These are phyloP conservation scores for Diaporthe caulivora DNA, from an alignment of 2,329 filamentous ascomycete species.

Conservation along the genomic window DNA sequence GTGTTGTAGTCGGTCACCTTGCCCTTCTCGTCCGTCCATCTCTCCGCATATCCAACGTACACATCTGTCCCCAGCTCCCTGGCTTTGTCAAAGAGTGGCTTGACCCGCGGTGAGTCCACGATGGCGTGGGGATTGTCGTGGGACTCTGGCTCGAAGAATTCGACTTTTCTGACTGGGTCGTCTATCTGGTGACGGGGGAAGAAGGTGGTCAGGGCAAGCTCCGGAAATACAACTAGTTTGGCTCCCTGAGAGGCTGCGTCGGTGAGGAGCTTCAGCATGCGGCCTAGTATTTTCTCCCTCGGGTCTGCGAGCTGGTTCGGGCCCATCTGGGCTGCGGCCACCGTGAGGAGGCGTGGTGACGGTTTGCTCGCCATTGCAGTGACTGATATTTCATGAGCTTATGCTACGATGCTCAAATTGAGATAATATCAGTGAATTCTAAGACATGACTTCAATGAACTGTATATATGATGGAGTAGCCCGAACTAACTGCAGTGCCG, in stretches of 20 bases:
- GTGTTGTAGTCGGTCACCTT: conserved; percentile 61
- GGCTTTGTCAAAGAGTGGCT: conserved; percentile 62
- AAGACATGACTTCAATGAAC: not conserved
- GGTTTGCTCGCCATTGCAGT: conserved; percentile 26
- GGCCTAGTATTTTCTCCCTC: conserved; percentile 56
- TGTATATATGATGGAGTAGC: not conserved
- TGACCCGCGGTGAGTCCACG: conserved; percentile 56
- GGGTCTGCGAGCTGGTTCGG: conserved; percentile 56
- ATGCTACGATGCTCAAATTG: too few species aligned
- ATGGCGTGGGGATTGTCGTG: conserved; percentile 49
- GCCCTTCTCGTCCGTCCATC: conserved; percentile 52
- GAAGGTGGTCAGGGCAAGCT: conserved; percentile 68
- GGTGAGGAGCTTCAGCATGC: conserved; percentile 63
- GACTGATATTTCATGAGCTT: too few species aligned
- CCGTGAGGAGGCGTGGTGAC: conserved; percentile 42
- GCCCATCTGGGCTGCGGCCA: conserved; percentile 69
- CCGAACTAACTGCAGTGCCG: not conserved
- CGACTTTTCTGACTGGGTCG: conserved; percentile 57
- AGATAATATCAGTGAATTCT: too few species aligned
- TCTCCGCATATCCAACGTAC: conserved; percentile 65
- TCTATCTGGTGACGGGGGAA: conserved; percentile 65
- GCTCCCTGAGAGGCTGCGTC: conserved; percentile 58
- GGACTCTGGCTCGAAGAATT: conserved; percentile 63
- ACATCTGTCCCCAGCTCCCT: conserved; percentile 62
- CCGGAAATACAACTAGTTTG: conserved; percentile 65